Conservation (phyloP, 2,329 filamentous ascomycete species). For the Daldinia sp. region DNA sequence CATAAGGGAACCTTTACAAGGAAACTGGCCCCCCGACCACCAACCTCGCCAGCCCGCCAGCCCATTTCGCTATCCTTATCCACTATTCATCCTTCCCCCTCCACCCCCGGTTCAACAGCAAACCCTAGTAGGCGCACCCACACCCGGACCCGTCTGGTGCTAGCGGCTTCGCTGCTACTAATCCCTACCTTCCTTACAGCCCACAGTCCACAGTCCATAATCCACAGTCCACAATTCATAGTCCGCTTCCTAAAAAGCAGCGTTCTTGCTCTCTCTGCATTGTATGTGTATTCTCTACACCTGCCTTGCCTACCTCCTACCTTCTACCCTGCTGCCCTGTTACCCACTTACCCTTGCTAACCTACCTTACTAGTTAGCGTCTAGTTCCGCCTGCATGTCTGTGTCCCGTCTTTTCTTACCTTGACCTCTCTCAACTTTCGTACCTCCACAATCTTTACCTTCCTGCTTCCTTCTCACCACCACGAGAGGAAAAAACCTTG, state of each 20-base stretch:
- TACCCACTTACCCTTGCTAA: constrained; percentile 29
- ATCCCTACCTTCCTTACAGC: constrained; percentile 26
- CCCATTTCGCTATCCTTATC: constrained; percentile 33
- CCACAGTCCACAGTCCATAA: background rate
- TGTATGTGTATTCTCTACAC: constrained; percentile 20
- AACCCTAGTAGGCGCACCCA: constrained; percentile 39
- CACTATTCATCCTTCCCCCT: constrained; percentile 38
- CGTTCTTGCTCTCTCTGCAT: constrained; percentile 11
- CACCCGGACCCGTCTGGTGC: constrained; percentile 38
- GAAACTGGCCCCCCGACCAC: constrained; percentile 21
- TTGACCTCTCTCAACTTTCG: constrained; percentile 40
- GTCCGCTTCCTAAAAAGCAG: constrained; percentile 33
- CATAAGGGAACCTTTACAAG: constrained; percentile 14
- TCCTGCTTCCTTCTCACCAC: constrained; percentile 40
- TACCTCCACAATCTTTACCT: constrained; percentile 39
- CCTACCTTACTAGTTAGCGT: constrained; percentile 42
- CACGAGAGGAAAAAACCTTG: constrained; percentile 45
- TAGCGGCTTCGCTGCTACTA: constrained; percentile 38
- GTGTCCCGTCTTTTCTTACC: constrained; percentile 37
- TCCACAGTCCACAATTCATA: constrained; percentile 12
- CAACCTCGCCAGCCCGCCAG: constrained; percentile 32
- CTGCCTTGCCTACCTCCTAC: constrained; percentile 19
- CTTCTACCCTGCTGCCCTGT: constrained; percentile 20
- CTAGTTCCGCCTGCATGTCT: constrained; percentile 46
- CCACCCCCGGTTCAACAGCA: constrained; percentile 39